Evolutionary conservation across 2,329 filamentous ascomycete species (phyloP), one percentile per base, ranked within the genome.

Genomic region (Fusarium albosuccineum): DNA sequence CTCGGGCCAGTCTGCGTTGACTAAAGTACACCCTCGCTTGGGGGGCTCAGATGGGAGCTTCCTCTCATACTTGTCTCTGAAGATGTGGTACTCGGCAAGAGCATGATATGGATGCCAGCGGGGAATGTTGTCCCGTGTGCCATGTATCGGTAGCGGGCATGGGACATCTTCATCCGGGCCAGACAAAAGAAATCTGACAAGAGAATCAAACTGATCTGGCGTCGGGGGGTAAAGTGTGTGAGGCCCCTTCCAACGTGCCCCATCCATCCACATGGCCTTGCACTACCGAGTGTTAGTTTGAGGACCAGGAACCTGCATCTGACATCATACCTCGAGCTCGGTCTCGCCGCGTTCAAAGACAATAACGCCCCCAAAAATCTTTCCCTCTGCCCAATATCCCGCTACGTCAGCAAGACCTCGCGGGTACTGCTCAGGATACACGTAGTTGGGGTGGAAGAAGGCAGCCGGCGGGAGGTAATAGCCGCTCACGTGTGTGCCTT

Each of bases 301-400:
- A 17, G 16, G 4, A 2, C 5, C 6, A 6, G 14, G 45, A 27
- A 33, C 13, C 0, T 29, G 3, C 17, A n/a, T 11, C 9, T 26
- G 39, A 44, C 6, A 9, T 5, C 6, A 3, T 49, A 66, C 63
- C 59, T 57, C 59, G 29, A 26, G 5, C 9, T 66, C 57, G 1
- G 57, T 30, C 22, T 62, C 59, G 2, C 66, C 62, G 0, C 62
- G 48, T 7, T 67, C 62, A 9, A 70, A 67, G 0, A 68, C 54
- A 0, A 70, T 34, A 0, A 66, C 48, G 0, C 67, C 65, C 1
- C 65, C 68, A 1, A 71, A 61, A 1, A 70, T 52, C 9, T 46
- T 66, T 0, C 48, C 54, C 26, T 70, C 62, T 2, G 62, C 65
- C 65, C 65, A 70, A 4, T 68, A 69, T 2, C 57, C 65, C 5